Evolutionary conservation across 371 early-diverging fungal species (phyloP).

Genomic region (Lichtheimia ornata): DNA sequence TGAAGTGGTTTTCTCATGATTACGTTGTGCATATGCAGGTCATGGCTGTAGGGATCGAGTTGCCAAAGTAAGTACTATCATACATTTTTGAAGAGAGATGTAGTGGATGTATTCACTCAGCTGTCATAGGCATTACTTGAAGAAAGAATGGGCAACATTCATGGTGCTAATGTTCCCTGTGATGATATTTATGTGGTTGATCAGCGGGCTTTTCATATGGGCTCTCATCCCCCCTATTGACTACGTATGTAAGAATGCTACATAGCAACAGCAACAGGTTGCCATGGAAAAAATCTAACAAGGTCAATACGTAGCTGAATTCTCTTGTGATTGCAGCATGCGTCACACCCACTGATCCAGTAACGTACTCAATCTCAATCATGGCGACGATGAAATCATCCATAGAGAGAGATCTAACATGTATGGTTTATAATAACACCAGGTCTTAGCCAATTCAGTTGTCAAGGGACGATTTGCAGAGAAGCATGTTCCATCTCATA

Average conservation of each 20-base stretch:
- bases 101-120: background rate
- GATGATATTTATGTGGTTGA: slow-evolving; percentile 87
- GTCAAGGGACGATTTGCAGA: slow-evolving; percentile 97
- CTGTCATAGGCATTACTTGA: slow-evolving; percentile 44
- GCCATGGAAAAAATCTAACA: background rate
- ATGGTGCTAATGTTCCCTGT: slow-evolving; percentile 82
- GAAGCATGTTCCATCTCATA: slow-evolving; percentile 82
- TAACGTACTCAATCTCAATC: slow-evolving; percentile 17
- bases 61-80: slow-evolving; percentile 62
- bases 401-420: too few relatives aligned
- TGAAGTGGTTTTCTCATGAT: background rate
- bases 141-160: slow-evolving; percentile 68
- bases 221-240: slow-evolving; percentile 60
- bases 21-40: slow-evolving; percentile 45
- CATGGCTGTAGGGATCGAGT: slow-evolving; percentile 83
- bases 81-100: background rate
- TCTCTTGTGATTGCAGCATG: slow-evolving; percentile 85
- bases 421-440: background rate
- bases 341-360: slow-evolving; percentile 96
- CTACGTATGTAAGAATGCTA: slow-evolving; percentile 68
- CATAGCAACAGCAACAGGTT: background rate
- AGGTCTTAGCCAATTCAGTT: slow-evolving; percentile 91
- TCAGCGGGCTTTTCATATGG: slow-evolving; percentile 73
- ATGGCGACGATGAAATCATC: too few relatives aligned
- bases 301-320: slow-evolving; percentile 54